Base-by-base conservation (phyloP, 441 rosid species). In the Adansonia gregorii region DNA sequence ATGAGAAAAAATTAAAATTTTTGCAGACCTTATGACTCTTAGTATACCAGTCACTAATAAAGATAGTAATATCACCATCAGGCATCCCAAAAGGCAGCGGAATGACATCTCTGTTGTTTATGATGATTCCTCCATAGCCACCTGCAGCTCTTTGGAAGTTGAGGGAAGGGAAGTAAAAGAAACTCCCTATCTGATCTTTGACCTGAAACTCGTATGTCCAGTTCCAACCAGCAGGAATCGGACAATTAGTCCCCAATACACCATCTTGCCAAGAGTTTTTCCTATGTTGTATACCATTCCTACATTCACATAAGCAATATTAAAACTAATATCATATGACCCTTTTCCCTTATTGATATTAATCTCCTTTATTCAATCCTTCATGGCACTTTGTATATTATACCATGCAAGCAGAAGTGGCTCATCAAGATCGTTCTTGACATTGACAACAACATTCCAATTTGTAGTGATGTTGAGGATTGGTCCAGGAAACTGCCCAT, bases 251-350 rank as follows among this genome's bases (percentile, higher is more conserved):
- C 72, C 98, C 98, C 19, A 61, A 85, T 77, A 94, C 98, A 76
- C 98, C 98, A 76, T 94, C 98, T 83, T 94, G 97, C 98, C 98
- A 94, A 72, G 97, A 90, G 78, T 92, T 92, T 82, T 94, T 94
- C 85, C 98, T 84, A 24, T 90, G 88, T 39, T 94, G 98, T 78
- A 92, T 43, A 5, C 95, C 97, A 83, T 94, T 91, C 97, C 98
- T 93, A 77, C 61, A 80, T 6, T 22, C 9, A 58, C 69, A 51
- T 43, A 78, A 79, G 17, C 61, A 63, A 72, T 55, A 61, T 58
- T 46, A 78, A 46, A 46, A 39, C 56, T 19, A 75, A 22, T 35
- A 4, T 61, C 8, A 71, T 24, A 24, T 24, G 1, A 0, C 41
- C 52, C 17, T 46, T 5, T 1, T 51, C 14, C 15, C 64, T 19